Conservation (phyloP, 805 yeast species). For the Lachancea nothofagi region DNA sequence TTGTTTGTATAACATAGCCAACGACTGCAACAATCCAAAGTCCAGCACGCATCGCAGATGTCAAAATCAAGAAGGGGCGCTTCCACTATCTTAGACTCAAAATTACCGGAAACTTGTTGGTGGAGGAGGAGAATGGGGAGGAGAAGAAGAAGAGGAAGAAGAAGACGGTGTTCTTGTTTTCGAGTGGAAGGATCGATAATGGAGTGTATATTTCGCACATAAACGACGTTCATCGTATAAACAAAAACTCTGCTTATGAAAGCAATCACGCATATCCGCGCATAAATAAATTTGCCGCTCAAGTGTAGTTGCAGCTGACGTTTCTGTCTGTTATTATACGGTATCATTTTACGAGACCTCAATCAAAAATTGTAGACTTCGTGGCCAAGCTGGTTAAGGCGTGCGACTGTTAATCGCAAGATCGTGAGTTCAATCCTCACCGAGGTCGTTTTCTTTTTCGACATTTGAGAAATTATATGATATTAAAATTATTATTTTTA, state of each 20-base stretch:
- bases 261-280: background rate
- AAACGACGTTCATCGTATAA: no score
- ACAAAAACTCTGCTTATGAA: no score
- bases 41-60: slow-evolving; percentile 1
- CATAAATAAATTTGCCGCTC: no score
- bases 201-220: no score
- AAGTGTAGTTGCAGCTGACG: no score
- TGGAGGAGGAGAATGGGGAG: background rate
- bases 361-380: slow-evolving; percentile 33
- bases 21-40: slow-evolving; percentile 25
- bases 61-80: no score
- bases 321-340: background rate
- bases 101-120: background rate
- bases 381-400: slow-evolving; percentile 59
- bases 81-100: no score
- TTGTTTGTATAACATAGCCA: slow-evolving; percentile 29
- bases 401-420: slow-evolving; percentile 63
- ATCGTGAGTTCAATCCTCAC: slow-evolving; percentile 58
- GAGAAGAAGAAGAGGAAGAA: no score
- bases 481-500: background rate
- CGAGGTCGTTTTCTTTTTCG: slow-evolving; percentile 40
- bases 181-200: no score
- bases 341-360: background rate
- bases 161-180: no score
- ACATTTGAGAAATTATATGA: no score